Conservation (phyloP, 192 early-diverging fungal species). For the Backusella circina region DNA sequence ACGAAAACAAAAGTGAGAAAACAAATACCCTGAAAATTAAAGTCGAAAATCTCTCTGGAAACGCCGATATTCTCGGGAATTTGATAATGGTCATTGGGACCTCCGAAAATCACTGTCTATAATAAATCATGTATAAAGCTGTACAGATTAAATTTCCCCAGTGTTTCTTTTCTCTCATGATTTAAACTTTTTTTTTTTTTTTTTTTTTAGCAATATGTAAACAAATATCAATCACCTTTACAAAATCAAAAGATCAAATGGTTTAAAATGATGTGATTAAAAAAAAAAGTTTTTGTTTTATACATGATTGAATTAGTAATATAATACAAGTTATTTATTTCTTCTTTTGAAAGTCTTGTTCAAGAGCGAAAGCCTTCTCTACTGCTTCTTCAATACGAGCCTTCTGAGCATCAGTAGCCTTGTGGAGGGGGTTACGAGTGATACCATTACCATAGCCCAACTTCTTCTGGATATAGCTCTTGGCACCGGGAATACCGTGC, state of each 20-base stretch:
- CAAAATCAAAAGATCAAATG: too few relatives aligned
- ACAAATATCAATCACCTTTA: too few relatives aligned
- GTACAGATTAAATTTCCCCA: neutral
- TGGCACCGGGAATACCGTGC: slow-evolving; percentile 34
- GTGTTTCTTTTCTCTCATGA: neutral
- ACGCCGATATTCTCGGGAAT: neutral
- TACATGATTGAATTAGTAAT: neutral
- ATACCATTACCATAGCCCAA: slow-evolving; percentile 26
- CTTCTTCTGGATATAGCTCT: slow-evolving; percentile 21
- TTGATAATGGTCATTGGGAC: neutral
- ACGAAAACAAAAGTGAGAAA: neutral
- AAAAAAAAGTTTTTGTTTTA: neutral
- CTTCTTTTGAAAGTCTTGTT: neutral
- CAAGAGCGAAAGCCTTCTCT: neutral
- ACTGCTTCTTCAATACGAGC: neutral
- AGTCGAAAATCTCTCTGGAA: neutral
- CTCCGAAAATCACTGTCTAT: neutral
- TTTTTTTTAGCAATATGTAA: too few relatives aligned
- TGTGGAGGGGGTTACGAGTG: neutral
- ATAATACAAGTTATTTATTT: neutral
- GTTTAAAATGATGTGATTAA: neutral
- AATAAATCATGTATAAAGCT: neutral
- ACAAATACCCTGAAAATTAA: neutral
- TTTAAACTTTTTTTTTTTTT: neutral
- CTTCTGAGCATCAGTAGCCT: neutral